Percentiles rank a stretch among this genome's conserved stretches.
phyloP scores from a whole-genome alignment of 2,329 filamentous ascomycete genomes.

The Helotiales sp. region DNA sequence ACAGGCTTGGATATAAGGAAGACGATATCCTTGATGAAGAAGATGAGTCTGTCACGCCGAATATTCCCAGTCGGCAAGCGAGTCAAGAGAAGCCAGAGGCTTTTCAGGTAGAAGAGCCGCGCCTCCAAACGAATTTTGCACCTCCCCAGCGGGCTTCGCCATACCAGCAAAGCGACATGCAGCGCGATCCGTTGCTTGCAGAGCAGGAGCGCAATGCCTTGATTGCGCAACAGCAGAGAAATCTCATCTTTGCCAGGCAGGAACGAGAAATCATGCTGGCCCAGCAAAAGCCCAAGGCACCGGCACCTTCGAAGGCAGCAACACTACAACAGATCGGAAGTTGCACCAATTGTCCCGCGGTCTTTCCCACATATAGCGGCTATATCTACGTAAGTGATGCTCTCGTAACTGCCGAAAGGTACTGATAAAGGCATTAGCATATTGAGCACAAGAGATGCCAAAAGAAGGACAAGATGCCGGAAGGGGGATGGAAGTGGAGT shows the following conservation, averaged over 20 bases:
- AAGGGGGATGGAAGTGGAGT: constrained; percentile 18
- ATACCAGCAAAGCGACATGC: background rate
- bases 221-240: background rate
- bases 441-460: constrained; percentile 17
- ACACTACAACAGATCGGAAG: background rate
- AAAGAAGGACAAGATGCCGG: constrained; percentile 14
- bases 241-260: background rate
- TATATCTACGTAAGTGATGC: constrained; percentile 8
- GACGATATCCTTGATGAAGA: constrained; percentile 31
- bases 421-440: constrained; percentile 7
- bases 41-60: constrained; percentile 23
- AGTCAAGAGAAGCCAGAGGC: background rate
- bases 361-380: constrained; percentile 4
- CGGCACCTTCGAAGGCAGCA: too few species aligned
- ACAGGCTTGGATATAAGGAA: constrained; percentile 29
- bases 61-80: background rate
- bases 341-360: background rate
- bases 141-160: background rate
- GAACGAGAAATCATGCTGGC: background rate
- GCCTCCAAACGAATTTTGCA: background rate
- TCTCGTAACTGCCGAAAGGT: background rate
- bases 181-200: background rate
- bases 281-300: too few species aligned
- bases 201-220: background rate
- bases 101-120: background rate